Evolutionary conservation across 768 basidiomycete genomes (phyloP).

Genomic region (Lactarius hengduanensis): DNA sequence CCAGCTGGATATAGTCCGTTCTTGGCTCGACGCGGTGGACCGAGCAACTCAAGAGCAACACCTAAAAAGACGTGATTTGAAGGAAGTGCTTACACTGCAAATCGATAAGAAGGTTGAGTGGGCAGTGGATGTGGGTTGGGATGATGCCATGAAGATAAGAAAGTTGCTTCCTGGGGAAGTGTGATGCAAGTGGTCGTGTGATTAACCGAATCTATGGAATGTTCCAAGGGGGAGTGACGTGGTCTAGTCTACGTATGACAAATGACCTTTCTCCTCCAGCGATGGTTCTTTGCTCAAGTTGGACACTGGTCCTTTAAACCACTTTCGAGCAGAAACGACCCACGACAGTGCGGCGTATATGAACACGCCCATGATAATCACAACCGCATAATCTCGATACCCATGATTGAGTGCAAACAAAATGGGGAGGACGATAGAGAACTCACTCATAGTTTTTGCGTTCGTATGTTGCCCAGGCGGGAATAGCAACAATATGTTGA

Average conservation of each 20-base stretch:
- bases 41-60: conserved; percentile 41
- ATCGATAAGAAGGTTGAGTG: conserved; percentile 54
- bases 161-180: conserved; percentile 36
- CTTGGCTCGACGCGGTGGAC: conserved; percentile 55
- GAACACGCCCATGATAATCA: conserved; percentile 64
- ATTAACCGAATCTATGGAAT: background rate
- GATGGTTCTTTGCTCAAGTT: conserved; percentile 34
- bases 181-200: conserved; percentile 28
- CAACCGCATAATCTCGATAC: conserved; percentile 60
- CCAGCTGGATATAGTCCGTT: conserved; percentile 49
- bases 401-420: conserved; percentile 4
- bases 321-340: conserved; percentile 63
- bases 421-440: background rate
- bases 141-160: conserved; percentile 44
- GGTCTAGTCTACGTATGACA: background rate
- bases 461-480: conserved; percentile 8
- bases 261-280: conserved; percentile 2
- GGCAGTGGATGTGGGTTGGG: conserved; percentile 55
- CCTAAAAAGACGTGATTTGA: conserved; percentile 29
- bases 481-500: conserved; percentile 58
- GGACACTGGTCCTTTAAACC: conserved; percentile 67
- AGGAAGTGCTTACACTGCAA: conserved; percentile 47
- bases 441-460: conserved; percentile 28
- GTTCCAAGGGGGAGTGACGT: background rate
- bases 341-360: conserved; percentile 63